These are phyloP conservation scores for Microdochium paspali DNA, from an alignment of 2,329 filamentous ascomycete species.

Conservation along the genomic window DNA sequence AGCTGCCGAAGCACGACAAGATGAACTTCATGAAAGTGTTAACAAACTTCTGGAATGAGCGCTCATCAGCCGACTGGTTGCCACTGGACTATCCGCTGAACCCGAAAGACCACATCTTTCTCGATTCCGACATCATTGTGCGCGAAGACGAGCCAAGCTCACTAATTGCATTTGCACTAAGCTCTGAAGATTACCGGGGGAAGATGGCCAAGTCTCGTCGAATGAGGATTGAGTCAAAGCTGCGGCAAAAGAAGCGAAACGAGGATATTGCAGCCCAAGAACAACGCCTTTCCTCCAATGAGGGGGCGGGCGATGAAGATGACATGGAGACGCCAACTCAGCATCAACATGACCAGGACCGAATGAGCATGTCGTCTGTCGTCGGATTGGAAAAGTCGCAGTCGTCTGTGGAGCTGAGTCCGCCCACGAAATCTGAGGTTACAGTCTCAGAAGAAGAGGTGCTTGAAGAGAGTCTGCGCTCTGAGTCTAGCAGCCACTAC, in stretches of 20 bases:
- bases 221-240: not conserved
- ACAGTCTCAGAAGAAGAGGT: slow-evolving; percentile 52
- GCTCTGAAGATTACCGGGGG: slow-evolving; percentile 74
- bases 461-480: slow-evolving; percentile 76
- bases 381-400: not conserved
- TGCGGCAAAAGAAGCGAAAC: slow-evolving; percentile 13
- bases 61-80: slow-evolving; percentile 90
- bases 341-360: slow-evolving; percentile 15
- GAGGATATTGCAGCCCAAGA: not conserved
- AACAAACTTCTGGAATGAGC: slow-evolving; percentile 96
- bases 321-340: slow-evolving; percentile 16
- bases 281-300: slow-evolving; percentile 14
- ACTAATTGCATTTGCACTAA: slow-evolving; percentile 85
- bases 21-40: slow-evolving; percentile 91
- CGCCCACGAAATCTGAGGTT: slow-evolving; percentile 18
- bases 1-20: slow-evolving; percentile 87
- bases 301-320: slow-evolving; percentile 10
- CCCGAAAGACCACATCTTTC: slow-evolving; percentile 86
- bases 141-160: slow-evolving; percentile 96
- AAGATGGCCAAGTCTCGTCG: slow-evolving; percentile 49
- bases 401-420: slow-evolving; percentile 13
- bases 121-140: slow-evolving; percentile 93
- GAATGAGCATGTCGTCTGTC: slow-evolving; percentile 10
- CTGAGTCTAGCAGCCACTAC: slow-evolving; percentile 81
- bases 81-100: slow-evolving; percentile 86